Evolutionary conservation across 495 filamentous ascomycete species (phyloP).

Genomic region (Tetracladium setigerum): DNA sequence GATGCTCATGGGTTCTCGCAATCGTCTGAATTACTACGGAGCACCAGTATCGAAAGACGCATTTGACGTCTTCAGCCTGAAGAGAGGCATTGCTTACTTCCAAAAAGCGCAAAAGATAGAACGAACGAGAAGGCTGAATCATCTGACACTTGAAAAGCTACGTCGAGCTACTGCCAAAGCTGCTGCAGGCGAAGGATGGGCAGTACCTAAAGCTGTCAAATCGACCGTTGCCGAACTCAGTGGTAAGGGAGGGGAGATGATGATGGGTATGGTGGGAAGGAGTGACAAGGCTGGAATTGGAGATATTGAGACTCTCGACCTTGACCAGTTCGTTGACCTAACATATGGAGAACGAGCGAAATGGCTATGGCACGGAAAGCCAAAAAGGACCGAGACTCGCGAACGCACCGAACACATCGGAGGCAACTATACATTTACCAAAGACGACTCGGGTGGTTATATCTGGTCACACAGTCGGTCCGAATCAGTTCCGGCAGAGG

Average conservation of each 20-base stretch:
- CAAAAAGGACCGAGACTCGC: constrained; percentile 43
- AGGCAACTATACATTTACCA: constrained; percentile 55
- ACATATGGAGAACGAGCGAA: constrained; percentile 74
- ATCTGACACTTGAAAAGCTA: constrained; percentile 71
- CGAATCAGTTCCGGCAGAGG: constrained; percentile 38
- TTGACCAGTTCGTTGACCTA: constrained; percentile 73
- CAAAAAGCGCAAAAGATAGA: constrained; percentile 82
- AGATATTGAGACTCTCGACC: constrained; percentile 83
- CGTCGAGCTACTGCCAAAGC: constrained; percentile 81
- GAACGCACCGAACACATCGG: constrained; percentile 43
- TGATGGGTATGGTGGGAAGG: constrained; percentile 86
- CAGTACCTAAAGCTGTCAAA: constrained; percentile 82
- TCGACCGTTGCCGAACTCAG: constrained; percentile 90
- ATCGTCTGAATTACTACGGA: constrained; percentile 70
- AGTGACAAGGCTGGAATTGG: constrained; percentile 78
- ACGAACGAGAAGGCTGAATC: constrained; percentile 70
- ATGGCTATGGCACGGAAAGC: constrained; percentile 92
- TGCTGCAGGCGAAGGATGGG: constrained; percentile 65
- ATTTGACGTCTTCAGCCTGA: constrained; percentile 75
- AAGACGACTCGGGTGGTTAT: constrained; percentile 55
- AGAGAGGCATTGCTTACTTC: constrained; percentile 77
- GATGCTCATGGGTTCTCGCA: constrained; percentile 80
- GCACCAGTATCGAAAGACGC: constrained; percentile 86
- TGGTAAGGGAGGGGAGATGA: constrained; percentile 91
- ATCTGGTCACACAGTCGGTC: constrained; percentile 52